These are phyloP conservation scores for Orbilia javanica DNA, from an alignment of 2,329 filamentous ascomycete genomes.

Conservation along the genomic window DNA sequence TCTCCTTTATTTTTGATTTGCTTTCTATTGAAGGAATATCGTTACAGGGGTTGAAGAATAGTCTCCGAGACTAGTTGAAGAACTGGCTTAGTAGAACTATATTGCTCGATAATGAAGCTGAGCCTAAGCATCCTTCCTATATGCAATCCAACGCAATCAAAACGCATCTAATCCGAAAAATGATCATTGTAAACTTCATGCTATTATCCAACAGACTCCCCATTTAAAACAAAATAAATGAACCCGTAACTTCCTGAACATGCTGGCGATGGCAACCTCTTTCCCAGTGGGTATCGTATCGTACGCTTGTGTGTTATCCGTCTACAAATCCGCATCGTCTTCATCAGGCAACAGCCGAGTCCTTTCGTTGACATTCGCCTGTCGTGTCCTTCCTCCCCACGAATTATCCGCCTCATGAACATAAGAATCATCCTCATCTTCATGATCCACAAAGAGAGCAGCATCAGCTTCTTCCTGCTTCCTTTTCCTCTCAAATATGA, in stretches of 20 bases:
- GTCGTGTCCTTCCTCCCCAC: conserved; percentile 26
- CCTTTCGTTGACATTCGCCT: conserved; percentile 38
- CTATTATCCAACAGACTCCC: conserved; percentile 1
- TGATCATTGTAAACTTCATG: not conserved
- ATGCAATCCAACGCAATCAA: not conserved
- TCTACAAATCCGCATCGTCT: conserved; percentile 35
- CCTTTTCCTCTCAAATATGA: conserved; percentile 75
- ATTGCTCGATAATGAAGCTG: not conserved
- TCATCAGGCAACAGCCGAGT: conserved; percentile 49
- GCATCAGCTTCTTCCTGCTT: conserved; percentile 60
- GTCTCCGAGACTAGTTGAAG: too few relatives aligned
- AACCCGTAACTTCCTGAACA: conserved; percentile 2
- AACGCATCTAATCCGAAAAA: not conserved
- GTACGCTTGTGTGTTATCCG: too few relatives aligned
- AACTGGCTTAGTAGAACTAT: not conserved
- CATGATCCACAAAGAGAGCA: conserved; percentile 38
- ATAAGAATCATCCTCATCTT: conserved; percentile 42
- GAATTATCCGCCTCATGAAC: conserved; percentile 41
- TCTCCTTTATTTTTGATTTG: not conserved
- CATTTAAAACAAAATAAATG: not conserved
- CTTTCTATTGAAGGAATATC: not conserved
- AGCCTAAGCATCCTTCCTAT: not conserved
- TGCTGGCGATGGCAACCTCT: not conserved
- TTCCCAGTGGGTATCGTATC: conserved; percentile 22
- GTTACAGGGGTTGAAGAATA: not conserved